Base-by-base conservation (phyloP, 306 rosid species). In the Bauhinia variegata region DNA sequence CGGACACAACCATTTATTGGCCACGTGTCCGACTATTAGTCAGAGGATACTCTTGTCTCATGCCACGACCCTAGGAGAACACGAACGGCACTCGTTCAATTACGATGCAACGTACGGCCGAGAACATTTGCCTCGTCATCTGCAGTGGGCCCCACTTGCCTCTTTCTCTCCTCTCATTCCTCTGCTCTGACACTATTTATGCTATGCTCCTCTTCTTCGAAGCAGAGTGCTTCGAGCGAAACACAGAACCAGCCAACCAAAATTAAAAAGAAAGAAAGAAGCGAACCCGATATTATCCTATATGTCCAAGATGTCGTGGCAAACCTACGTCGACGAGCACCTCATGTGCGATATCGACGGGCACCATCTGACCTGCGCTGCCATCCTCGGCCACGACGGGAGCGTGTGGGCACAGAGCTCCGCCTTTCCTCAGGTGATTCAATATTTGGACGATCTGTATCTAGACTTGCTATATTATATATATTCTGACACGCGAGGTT, bases 261-360 rank as follows among this genome's bases (percentile, higher is more conserved):
- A 28, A 41, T n/a, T n/a, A n/a, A n/a, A n/a, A n/a, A n/a, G n/a
- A 14, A 28, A 8, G 15, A 13, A 23, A 4, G 8, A 28, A 44
- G 16, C 18, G n/a, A 55, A 15, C 28, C 11, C 28, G 39, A 65
- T 46, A 1, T 2, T 1, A 23, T 2, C 28, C 2, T 23, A 2
- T 23, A 23, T 67, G 39, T 63, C 14, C 37, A 18, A 80, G 43
- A 86, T 86, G 92, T 81, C 85, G 78, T 84, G 89, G 89, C 89
- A 86, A 67, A 23, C 82, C 6, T 86, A 84, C 80, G 83, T 81
- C 2, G 92, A 84, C 47, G 92, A 84, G 0, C 92, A 84, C 52
- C 74, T 87, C 59, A 71, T 84, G 86, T 80, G 84, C 61, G 87
- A 85, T 0, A 72, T 85, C 70, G 88, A 85, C 33, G 83, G 88